Evolutionary conservation across 495 filamentous ascomycete species (phyloP).

Genomic region (Thozetella sp.): DNA sequence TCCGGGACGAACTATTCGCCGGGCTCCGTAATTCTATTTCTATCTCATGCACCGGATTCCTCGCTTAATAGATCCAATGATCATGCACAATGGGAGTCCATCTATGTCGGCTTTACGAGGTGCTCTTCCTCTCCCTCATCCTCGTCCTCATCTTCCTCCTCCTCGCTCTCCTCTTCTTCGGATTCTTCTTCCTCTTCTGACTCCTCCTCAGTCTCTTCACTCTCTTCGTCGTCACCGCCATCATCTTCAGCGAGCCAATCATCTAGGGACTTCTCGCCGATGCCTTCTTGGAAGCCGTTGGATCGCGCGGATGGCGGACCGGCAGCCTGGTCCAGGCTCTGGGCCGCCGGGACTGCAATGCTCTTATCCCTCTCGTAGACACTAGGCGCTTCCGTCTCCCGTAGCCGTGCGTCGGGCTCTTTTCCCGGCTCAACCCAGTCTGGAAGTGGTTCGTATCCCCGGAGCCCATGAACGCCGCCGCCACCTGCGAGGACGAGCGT

Average conservation of each 20-base stretch:
- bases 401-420: slow-evolving; percentile 76
- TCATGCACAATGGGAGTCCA: not conserved
- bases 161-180: slow-evolving; percentile 37
- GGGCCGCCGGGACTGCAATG: slow-evolving; percentile 57
- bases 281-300: slow-evolving; percentile 31
- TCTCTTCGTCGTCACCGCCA: slow-evolving; percentile 31
- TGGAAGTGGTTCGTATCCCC: slow-evolving; percentile 77
- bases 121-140: slow-evolving; percentile 57
- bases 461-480: slow-evolving; percentile 66
- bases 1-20: too few relatives aligned
- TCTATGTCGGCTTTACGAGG: slow-evolving; percentile 33
- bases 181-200: slow-evolving; percentile 25
- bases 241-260: slow-evolving; percentile 84
- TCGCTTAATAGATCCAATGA: not conserved
- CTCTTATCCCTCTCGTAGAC: slow-evolving; percentile 37
- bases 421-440: slow-evolving; percentile 81
- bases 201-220: slow-evolving; percentile 14
- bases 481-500: slow-evolving; percentile 82
- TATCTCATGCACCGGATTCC: not conserved
- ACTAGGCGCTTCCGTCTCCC: slow-evolving; percentile 49
- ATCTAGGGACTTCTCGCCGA: slow-evolving; percentile 75
- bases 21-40: too few relatives aligned
- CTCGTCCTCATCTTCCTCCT: slow-evolving; percentile 50
- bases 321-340: slow-evolving; percentile 64
- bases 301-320: slow-evolving; percentile 36